Evolutionary conservation across 257 asterid species (phyloP).

Genomic region (Solanum peruvianum): DNA sequence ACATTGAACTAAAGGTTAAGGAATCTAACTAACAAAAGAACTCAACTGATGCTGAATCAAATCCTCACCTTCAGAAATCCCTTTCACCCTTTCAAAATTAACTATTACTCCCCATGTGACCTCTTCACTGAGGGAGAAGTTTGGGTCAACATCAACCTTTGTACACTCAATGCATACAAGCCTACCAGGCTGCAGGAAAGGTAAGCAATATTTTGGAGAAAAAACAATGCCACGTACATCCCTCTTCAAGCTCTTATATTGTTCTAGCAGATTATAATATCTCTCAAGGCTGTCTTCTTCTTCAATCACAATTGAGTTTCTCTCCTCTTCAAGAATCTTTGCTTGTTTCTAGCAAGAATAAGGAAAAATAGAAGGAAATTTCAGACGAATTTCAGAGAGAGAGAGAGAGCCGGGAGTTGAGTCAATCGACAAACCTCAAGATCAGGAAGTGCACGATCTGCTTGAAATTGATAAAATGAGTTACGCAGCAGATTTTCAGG

Average conservation of each 20-base stretch:
- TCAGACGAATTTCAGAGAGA: background rate
- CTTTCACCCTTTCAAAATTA: constrained; percentile 72
- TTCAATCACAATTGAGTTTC: constrained; percentile 75
- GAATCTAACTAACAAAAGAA: constrained; percentile 1
- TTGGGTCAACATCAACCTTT: constrained; percentile 36
- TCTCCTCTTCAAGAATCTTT: constrained; percentile 62
- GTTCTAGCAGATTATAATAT: constrained; percentile 77
- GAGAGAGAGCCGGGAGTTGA: background rate
- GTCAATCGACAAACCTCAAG: constrained; percentile 52
- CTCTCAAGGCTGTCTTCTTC: constrained; percentile 84
- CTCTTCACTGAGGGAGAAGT: constrained; percentile 60
- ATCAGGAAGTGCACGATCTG: constrained; percentile 88
- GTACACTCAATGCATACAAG: constrained; percentile 62
- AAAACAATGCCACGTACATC: constrained; percentile 50
- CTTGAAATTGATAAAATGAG: constrained; percentile 93
- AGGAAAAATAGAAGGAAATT: background rate
- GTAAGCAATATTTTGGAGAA: constrained; percentile 79
- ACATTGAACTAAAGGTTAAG: background rate
- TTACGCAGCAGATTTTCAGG: constrained; percentile 91
- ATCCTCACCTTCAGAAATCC: constrained; percentile 68
- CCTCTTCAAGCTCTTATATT: constrained; percentile 58
- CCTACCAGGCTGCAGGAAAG: constrained; percentile 94
- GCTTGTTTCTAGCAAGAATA: constrained; percentile 61
- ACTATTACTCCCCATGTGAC: constrained; percentile 86
- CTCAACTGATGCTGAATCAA: background rate